Base-by-base conservation (phyloP, 371 early-diverging fungal genomes). In the Apophysomyces variabilis region DNA sequence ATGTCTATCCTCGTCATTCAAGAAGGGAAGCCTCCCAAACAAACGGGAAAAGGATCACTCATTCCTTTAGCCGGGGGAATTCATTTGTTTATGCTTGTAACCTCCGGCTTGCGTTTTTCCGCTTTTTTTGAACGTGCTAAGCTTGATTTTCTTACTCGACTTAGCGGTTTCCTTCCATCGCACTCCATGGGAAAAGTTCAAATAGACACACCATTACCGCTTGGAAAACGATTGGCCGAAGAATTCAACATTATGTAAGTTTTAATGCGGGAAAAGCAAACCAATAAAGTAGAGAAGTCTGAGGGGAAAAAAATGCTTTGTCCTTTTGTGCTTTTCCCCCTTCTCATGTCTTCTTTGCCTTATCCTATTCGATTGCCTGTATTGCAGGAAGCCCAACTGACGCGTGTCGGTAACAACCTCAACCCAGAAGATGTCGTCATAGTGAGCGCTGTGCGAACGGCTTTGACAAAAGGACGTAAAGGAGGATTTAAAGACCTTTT, bases 401-500 rank as follows among this genome's bases (percentile, higher is more conserved):
- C 72, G 54, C 57, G 54, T 50, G 57, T 91, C 43, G 91, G 90
- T 56, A 81, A 82, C 75, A 89, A 92, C 82, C 82, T 78, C 32
- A 26, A 26, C 26, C 90, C 90, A 37, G 90, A 92, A 54, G 93
- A 93, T 70, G 86, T 93, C n/a, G 93, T 93, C 38, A 87, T 93
- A 57, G 91, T 93, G 59, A 73, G 86, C 58, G 92, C 93, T 46
- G 77, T 91, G 68, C 94, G 98, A 70, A 95, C 97, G 14, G 91
- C 98, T 50, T 84, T 97, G 65, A 89, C 92, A 68, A 90, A 90
- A 59, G 93, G 93, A 43, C 89, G 92, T 71, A 93, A 92, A 80
- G 98, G 98, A 67, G 93, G 87, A 39, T 95, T 97, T 84, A 94
- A 93, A 78, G 96, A 96, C 70, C 93, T 94, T 50, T 84, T 87